Base-by-base conservation (phyloP, 1,284 basidiomycete species). In the Fistulina hepatica region DNA sequence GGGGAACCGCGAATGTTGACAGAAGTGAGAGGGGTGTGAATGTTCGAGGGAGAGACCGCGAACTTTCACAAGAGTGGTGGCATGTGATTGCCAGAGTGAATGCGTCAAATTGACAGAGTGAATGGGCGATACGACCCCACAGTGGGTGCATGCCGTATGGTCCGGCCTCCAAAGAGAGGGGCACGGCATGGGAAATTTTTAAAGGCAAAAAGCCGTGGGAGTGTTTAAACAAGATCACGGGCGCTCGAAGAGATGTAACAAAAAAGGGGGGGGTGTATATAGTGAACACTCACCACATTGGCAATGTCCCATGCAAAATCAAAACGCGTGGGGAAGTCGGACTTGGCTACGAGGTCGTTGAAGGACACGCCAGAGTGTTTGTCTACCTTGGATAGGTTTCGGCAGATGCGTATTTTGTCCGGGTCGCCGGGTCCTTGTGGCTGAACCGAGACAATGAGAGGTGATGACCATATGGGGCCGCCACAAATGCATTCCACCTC, bases 331-430 rank as follows among this genome's bases (percentile, higher is more conserved):
- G 44, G 45, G 17, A 48, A 46, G 21, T 42, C 37, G 6, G 23
- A 34, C 19, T 42, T 45, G 20, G 41, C 34, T 1, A 49, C 41
- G 38, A 46, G 44, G 11, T 23, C 26, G 15, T 44, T 46, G 13
- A 47, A 37, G 3, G 43, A 39, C 2, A 21, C 26, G 9, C 21
- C 23, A 24, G 28, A 33, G 12, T 6, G 6, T n/a, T n/a, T n/a
- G n/a, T n/a, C n/a, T n/a, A n/a, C 22, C 28, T 44, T 45, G 22
- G 45, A 47, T 6, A 45, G 37, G 21, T 46, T 32, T 24, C 40
- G 36, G 34, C 44, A 43, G 43, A 30, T 41, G 32, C 48, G n/a
- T 40, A 50, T 34, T 39, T 50, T 43, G 36, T 49, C 38, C 31
- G 48, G 41, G 21, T 46, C 6, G 39, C 47, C 37, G 25, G 45